Base-by-base conservation (phyloP, 2,329 filamentous ascomycete species). In the Colletotrichum incanum region DNA sequence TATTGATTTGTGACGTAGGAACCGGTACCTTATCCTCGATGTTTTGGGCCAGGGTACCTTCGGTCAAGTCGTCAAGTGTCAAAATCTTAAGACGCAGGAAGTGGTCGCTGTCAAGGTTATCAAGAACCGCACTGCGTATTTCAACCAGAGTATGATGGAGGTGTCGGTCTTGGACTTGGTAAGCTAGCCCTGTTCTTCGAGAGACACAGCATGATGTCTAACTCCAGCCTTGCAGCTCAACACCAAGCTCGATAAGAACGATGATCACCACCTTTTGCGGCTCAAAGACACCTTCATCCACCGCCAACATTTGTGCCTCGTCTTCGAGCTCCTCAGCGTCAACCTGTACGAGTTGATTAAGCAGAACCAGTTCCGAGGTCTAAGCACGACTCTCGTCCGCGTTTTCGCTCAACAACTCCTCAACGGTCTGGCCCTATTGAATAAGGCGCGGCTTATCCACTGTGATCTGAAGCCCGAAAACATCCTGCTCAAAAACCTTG, bases 141-240 rank as follows among this genome's bases (percentile, higher is more conserved):
- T 99, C 86, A 99, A 99, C 80, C 96, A 99, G 83, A 98, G 96
- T 82, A 99, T 99, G 96, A 99, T 99, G 96, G 96, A 99, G 81
- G 96, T 99, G 41, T 99, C 96, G 1, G 96, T 99, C 31, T 87
- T 99, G 70, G 96, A 99, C 82, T 81, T 99, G 87, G 94, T 97
- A 87, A 70, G 90, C 77, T 65, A 18, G 56, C 31, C 50, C 39
- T 64, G 14, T 41, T 26, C 34, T 37, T 23, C 39, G 6, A 20
- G 43, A 23, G n/a, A 11, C 14, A n/a, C 39, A 54, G 7, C n/a
- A 26, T 31, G 26, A 8, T 69, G 12, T 58, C 55, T 75, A 34
- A 74, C 56, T 9, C n/a, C 45, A 75, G 47, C 37, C 26, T 47
- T 59, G 2, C 77, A 96, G 94, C 90, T 99, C 79, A 99, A 99